Conservation (phyloP, 768 basidiomycete species). For the Agrocybe praecox region DNA sequence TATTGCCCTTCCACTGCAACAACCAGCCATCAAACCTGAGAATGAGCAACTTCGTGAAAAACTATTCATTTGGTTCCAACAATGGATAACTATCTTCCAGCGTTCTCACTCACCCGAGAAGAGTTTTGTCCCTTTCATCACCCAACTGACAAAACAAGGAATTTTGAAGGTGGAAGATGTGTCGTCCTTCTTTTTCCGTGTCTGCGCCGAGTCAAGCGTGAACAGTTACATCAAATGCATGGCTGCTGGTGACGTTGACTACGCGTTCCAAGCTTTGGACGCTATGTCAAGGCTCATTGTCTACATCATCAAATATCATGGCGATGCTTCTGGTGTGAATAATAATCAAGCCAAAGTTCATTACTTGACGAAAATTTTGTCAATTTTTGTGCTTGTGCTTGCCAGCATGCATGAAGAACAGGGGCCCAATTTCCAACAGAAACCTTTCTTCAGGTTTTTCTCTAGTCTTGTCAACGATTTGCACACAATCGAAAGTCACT, state of each 20-base stretch:
- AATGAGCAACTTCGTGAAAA: slow-evolving; percentile 77
- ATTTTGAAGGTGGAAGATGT: slow-evolving; percentile 95
- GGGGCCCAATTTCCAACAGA: slow-evolving; percentile 89
- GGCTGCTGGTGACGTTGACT: slow-evolving; percentile 69
- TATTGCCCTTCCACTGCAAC: slow-evolving; percentile 20
- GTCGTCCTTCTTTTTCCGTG: slow-evolving; percentile 98
- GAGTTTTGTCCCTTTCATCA: slow-evolving; percentile 94
- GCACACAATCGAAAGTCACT: slow-evolving; percentile 78
- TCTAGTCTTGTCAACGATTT: slow-evolving; percentile 94
- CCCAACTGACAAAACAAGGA: slow-evolving; percentile 95
- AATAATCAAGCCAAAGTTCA: slow-evolving; percentile 96
- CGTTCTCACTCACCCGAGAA: slow-evolving; percentile 90
- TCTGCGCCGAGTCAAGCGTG: slow-evolving; percentile 94
- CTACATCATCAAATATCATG: slow-evolving; percentile 99
- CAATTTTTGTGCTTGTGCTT: slow-evolving; percentile 94
- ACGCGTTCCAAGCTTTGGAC: slow-evolving; percentile 91
- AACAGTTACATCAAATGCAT: slow-evolving; percentile 82
- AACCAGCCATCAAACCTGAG: slow-evolving; percentile 59
- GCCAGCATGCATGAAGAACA: slow-evolving; percentile 96
- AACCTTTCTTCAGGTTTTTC: slow-evolving; percentile 98
- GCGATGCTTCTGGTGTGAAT: slow-evolving; percentile 90
- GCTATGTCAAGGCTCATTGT: slow-evolving; percentile 94
- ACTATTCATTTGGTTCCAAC: slow-evolving; percentile 81
- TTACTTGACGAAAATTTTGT: slow-evolving; percentile 95
- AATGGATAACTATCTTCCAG: slow-evolving; percentile 97